Percentiles rank a stretch among this genome's conserved stretches.
These are phyloP conservation scores for Byssothecium circinans DNA, from an alignment of 2,329 filamentous ascomycete genomes.

Conservation along the genomic window DNA sequence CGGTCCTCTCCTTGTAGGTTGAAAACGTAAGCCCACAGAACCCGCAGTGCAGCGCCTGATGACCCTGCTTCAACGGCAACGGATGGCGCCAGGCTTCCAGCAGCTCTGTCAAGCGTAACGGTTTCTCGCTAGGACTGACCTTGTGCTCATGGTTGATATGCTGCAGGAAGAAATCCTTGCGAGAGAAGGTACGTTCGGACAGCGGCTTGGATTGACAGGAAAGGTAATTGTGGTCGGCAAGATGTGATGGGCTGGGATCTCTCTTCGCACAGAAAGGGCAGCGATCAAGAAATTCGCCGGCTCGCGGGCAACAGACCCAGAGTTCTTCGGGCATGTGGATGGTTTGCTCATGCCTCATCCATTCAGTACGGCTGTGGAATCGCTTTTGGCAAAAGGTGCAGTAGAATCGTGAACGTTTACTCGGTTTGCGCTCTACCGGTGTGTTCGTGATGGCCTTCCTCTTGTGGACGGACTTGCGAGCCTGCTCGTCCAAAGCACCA, in stretches of 20 bases:
- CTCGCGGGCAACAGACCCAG: constrained; percentile 28
- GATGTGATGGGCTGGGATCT: constrained; percentile 51
- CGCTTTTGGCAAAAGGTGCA: constrained; percentile 31
- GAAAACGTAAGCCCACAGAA: constrained; percentile 26
- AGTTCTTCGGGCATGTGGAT: constrained; percentile 54
- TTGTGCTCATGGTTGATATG: constrained; percentile 54
- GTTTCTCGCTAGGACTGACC: constrained; percentile 42
- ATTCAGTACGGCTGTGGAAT: constrained; percentile 53
- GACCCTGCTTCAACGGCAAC: constrained; percentile 16
- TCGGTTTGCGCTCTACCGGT: constrained; percentile 12
- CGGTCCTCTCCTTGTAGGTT: constrained; percentile 26
- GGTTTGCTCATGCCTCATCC: constrained; percentile 65
- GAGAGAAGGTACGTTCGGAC: constrained; percentile 56
- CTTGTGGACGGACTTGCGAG: constrained; percentile 4
- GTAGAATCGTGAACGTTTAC: constrained; percentile 21
- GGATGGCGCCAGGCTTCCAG: constrained; percentile 25
- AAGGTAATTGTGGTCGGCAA: constrained; percentile 55
- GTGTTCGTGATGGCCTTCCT: neutral
- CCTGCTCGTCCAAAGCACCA: constrained; percentile 15
- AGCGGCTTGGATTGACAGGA: constrained; percentile 61
- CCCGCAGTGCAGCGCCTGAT: constrained; percentile 31
- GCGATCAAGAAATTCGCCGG: constrained; percentile 41
- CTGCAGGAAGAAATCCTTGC: constrained; percentile 55
- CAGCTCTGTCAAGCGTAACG: constrained; percentile 34
- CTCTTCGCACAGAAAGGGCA: constrained; percentile 55